Conservation (phyloP, 192 early-diverging fungal genomes). For the Endogone sp. region DNA sequence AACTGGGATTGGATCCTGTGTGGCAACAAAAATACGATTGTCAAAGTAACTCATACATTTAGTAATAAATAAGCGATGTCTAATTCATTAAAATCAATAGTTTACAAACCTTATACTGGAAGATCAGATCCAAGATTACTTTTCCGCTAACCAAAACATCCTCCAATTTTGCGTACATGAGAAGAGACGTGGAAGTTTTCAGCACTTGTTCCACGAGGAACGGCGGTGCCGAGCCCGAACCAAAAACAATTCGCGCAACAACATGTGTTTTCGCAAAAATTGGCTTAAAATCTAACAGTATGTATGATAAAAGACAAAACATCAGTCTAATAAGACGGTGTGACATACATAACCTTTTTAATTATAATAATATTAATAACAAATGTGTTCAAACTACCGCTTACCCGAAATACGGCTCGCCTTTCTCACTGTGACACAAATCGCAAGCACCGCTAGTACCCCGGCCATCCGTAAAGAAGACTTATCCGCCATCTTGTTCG, state of each 20-base stretch:
- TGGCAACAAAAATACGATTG: not conserved
- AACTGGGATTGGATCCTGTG: conserved; percentile 48
- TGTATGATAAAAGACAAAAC: not conserved
- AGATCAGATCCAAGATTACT: conserved; percentile 22
- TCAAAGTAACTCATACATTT: no score
- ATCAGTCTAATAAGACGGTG: not conserved
- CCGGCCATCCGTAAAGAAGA: conserved; percentile 30
- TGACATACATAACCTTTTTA: no score
- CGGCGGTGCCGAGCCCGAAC: conserved; percentile 5
- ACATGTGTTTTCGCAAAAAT: conserved; percentile 34
- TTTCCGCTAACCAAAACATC: conserved; percentile 25
- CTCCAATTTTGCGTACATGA: conserved; percentile 25
- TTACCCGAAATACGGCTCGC: conserved; percentile 34
- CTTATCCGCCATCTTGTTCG: conserved; percentile 16
- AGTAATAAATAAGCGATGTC: no score
- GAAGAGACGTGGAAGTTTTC: conserved; percentile 17
- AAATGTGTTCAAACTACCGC: no score
- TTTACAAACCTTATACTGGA: conserved; percentile 3
- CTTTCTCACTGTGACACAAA: conserved; percentile 49
- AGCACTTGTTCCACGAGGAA: conserved; percentile 25
- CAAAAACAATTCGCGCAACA: conserved; percentile 32
- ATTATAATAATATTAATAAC: no score
- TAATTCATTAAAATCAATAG: no score
- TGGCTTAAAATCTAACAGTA: conserved; percentile 37
- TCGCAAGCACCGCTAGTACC: conserved; percentile 32